phyloP scores from a whole-genome alignment of 176 grass and related monocot genomes.

The Thinopyrum elongatum region DNA sequence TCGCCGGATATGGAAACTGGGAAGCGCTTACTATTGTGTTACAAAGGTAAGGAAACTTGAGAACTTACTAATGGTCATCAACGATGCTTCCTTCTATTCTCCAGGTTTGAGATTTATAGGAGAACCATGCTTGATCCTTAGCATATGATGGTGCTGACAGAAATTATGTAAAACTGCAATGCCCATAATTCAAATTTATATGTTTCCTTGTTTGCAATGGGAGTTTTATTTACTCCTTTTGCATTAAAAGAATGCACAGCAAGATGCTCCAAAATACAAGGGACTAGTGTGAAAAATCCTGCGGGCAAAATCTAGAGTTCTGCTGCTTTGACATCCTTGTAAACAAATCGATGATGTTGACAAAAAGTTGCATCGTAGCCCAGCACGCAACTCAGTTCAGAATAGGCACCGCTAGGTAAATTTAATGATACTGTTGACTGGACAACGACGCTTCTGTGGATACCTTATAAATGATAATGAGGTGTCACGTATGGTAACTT shows the following conservation, averaged over 20 bases:
- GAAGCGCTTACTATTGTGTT: constrained; percentile 67
- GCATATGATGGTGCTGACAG: background rate
- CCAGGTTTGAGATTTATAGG: background rate
- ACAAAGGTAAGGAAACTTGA: constrained; percentile 61
- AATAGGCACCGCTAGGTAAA: background rate
- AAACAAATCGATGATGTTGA: background rate
- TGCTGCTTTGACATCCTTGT: background rate
- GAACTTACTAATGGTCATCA: background rate
- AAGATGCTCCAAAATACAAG: background rate
- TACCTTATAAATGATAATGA: constrained; percentile 12
- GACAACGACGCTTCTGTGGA: background rate
- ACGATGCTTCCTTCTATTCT: background rate
- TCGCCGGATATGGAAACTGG: constrained; percentile 83
- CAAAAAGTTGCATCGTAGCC: background rate
- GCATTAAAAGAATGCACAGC: background rate
- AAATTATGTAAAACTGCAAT: background rate
- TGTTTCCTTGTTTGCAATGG: background rate
- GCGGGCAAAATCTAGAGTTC: background rate
- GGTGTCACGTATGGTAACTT: background rate
- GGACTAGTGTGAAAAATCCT: background rate
- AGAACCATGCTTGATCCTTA: background rate
- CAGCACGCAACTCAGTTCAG: background rate
- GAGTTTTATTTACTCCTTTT: background rate
- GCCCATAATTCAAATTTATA: background rate
- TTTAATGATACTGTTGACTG: constrained; percentile 8